A percentile compares a stretch with the other conserved stretches of the same genome.
Evolutionary conservation across 176 grass and related monocot genomes (phyloP).

Genomic region (Saccharum spontaneum): DNA sequence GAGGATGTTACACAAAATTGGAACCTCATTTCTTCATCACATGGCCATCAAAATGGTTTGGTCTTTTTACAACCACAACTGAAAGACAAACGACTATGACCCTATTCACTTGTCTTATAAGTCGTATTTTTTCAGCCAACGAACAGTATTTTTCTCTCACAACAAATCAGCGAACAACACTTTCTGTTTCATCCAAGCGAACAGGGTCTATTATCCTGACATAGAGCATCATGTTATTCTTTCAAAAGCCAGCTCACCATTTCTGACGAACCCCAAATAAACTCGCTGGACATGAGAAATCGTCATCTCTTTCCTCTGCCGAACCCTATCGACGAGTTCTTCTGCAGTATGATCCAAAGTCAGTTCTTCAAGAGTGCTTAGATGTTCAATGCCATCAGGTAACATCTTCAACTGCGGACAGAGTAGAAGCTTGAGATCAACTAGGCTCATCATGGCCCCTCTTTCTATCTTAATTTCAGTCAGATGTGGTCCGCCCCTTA

Average conservation of each 20-base stretch:
- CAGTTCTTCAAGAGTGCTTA: constrained; percentile 32
- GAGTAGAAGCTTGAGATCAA: constrained; percentile 39
- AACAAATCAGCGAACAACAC: too few relatives aligned
- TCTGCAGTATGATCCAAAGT: constrained; percentile 20
- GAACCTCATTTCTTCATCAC: neutral
- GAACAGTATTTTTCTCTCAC: too few relatives aligned
- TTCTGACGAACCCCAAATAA: constrained; percentile 30
- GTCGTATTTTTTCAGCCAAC: too few relatives aligned
- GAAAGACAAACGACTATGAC: neutral
- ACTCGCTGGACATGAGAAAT: constrained; percentile 41
- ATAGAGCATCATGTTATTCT: neutral
- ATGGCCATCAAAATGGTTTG: neutral
- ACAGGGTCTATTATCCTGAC: neutral
- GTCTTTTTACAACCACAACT: neutral
- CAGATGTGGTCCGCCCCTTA: constrained; percentile 31
- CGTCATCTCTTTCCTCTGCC: neutral
- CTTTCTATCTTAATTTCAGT: constrained; percentile 34
- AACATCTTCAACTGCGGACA: constrained; percentile 32
- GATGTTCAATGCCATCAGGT: constrained; percentile 25
- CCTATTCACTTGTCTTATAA: too few relatives aligned
- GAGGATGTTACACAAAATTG: neutral
- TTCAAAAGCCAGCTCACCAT: constrained; percentile 29
- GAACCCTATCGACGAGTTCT: constrained; percentile 33
- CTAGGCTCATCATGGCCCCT: constrained; percentile 27
- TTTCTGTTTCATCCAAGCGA: too few relatives aligned